These are phyloP conservation scores for Mortierella sp. DNA, from an alignment of 371 early-diverging fungal species.

Conservation along the genomic window DNA sequence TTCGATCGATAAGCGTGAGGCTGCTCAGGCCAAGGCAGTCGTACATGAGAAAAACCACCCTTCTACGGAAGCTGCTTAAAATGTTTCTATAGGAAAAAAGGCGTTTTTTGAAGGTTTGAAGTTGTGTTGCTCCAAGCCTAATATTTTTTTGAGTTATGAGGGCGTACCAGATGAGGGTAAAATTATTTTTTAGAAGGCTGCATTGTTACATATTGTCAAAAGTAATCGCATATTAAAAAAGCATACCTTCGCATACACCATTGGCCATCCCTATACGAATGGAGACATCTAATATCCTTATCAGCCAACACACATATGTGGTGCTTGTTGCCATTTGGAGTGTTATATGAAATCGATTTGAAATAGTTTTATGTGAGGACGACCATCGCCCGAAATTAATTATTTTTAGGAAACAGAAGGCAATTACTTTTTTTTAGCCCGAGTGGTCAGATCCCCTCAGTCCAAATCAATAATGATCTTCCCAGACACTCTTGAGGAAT, in stretches of 20 bases:
- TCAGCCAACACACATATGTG: no score
- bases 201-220: constrained; percentile 1
- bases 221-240: constrained; percentile 4
- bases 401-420: no score
- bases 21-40: constrained; percentile 52
- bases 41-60: constrained; percentile 54
- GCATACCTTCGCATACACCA: constrained; percentile 4
- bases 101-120: background rate
- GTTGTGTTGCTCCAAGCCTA: background rate
- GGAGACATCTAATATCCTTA: no score
- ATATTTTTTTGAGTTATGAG: background rate
- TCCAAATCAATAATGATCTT: background rate
- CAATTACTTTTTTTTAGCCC: no score
- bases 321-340: no score
- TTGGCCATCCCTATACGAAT: no score
- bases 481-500: background rate
- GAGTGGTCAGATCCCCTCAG: no score
- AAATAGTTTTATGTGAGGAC: no score
- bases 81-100: background rate
- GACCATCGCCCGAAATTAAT: no score
- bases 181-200: constrained; percentile 3
- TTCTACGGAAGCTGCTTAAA: constrained; percentile 28
- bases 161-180: background rate
- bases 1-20: constrained; percentile 91
- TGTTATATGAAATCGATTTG: no score